Percentiles rank a stretch among this genome's conserved stretches.
Evolutionary conservation across 129 eudicot species (phyloP).

Genomic region (Dittrichia graveolens): DNA sequence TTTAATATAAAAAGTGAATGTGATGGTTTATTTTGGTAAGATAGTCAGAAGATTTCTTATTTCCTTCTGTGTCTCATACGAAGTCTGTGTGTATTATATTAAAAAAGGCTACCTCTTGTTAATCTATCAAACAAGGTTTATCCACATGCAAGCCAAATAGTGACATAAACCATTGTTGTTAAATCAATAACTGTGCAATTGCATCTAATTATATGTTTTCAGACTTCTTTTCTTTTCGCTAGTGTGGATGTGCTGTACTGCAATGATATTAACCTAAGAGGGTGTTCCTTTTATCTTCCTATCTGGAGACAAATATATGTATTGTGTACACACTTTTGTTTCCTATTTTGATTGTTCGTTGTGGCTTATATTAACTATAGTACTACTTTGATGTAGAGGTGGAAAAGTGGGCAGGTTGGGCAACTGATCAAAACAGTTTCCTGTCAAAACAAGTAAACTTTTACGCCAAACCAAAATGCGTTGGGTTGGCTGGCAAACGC

Average conservation of each 20-base stretch:
- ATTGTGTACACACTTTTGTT: background rate
- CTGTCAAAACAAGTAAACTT: too few relatives aligned
- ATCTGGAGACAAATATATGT: background rate
- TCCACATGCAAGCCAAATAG: background rate
- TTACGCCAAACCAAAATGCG: too few relatives aligned
- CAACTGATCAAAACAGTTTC: too few relatives aligned
- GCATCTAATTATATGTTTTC: too few relatives aligned
- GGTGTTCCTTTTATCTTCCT: background rate
- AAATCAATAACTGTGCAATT: background rate
- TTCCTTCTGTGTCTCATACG: background rate
- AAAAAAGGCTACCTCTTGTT: background rate
- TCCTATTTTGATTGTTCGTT: background rate
- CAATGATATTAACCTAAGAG: too few relatives aligned
- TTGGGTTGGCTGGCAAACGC: too few relatives aligned
- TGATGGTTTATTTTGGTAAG: background rate
- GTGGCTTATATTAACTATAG: too few relatives aligned
- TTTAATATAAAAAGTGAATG: background rate
- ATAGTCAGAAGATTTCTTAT: background rate
- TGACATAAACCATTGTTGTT: background rate
- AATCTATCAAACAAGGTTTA: background rate
- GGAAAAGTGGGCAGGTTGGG: too few relatives aligned
- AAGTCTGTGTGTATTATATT: background rate
- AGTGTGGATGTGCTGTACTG: too few relatives aligned
- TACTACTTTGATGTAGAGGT: too few relatives aligned
- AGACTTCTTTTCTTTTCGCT: too few relatives aligned